Evolutionary conservation across 225 moss, liverwort and hornwort species (phyloP).

Genomic region (Thuidium tamariscinum): DNA sequence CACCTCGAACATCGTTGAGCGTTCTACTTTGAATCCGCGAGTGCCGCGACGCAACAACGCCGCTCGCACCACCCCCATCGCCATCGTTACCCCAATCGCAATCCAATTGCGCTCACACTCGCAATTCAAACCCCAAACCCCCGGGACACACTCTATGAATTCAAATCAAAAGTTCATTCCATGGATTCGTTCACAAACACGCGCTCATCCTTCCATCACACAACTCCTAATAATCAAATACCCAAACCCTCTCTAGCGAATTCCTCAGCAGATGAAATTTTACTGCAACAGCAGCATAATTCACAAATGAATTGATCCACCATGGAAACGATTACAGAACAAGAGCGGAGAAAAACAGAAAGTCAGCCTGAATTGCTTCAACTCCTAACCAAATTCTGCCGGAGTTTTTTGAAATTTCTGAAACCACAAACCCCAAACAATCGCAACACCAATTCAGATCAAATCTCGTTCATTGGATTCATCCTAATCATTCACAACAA

Average conservation of each 20-base stretch:
- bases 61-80: slow-evolving; percentile 10
- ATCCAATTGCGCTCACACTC: neutral
- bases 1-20: slow-evolving; percentile 46
- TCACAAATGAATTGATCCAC: neutral
- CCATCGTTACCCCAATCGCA: neutral
- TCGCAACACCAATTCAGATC: neutral
- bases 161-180: neutral
- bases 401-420: neutral
- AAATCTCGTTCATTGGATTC: neutral
- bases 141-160: neutral
- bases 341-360: neutral
- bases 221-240: neutral
- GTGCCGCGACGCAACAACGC: neutral
- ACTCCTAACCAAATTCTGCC: neutral
- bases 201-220: neutral
- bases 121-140: neutral
- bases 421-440: neutral
- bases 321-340: neutral
- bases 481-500: neutral
- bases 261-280: neutral
- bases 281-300: neutral
- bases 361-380: neutral
- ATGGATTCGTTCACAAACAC: neutral
- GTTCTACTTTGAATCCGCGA: slow-evolving; percentile 30
- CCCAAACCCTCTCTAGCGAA: neutral